These are phyloP conservation scores for Pseudonitzschia multiseries DNA, from an alignment of 108 stramenopile species.

Conservation along the genomic window DNA sequence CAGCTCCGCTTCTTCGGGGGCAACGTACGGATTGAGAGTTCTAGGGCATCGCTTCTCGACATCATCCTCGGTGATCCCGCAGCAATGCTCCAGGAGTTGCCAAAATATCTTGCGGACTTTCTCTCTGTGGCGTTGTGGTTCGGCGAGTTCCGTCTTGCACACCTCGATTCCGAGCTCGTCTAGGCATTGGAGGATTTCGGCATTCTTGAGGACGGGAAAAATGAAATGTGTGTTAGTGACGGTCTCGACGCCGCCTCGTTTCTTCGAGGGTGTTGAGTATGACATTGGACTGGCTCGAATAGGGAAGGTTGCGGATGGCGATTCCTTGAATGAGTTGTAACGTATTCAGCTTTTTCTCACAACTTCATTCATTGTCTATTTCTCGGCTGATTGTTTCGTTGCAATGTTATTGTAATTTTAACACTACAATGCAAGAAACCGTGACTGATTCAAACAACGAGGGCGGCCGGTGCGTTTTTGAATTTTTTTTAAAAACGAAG, in stretches of 20 bases:
- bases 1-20: constrained; percentile 63
- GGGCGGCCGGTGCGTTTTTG: background rate
- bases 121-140: constrained; percentile 82
- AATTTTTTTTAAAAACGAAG: too few relatives aligned
- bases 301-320: background rate
- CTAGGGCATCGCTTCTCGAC: constrained; percentile 28
- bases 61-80: constrained; percentile 56
- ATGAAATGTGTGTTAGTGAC: constrained; percentile 34
- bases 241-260: constrained; percentile 17
- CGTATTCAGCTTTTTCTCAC: background rate
- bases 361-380: too few relatives aligned
- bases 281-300: background rate
- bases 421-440: too few relatives aligned
- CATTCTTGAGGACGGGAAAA: constrained; percentile 84
- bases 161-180: constrained; percentile 77
- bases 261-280: constrained; percentile 16
- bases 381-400: background rate
- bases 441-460: background rate
- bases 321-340: background rate
- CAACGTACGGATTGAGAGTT: constrained; percentile 14
- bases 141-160: constrained; percentile 71
- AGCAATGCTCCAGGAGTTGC: constrained; percentile 62
- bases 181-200: constrained; percentile 82
- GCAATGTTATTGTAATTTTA: background rate
- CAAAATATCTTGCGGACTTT: constrained; percentile 73